Evolutionary conservation across 148 eudicot genomes (phyloP).

Genomic region (Vaccinium myrtillus): DNA sequence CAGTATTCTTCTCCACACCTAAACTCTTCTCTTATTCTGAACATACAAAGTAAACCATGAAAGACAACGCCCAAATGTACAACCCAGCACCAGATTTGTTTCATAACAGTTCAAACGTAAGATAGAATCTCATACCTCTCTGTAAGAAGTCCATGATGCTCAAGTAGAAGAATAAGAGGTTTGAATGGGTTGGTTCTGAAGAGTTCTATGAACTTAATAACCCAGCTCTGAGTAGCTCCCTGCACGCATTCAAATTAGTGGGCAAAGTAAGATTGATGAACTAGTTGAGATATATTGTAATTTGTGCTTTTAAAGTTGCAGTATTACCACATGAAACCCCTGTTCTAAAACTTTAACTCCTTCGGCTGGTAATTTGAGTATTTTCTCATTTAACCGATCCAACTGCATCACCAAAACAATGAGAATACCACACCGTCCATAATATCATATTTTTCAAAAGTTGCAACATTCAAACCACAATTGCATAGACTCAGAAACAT

Average conservation of each 20-base stretch:
- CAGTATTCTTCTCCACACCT: slow-evolving; percentile 80
- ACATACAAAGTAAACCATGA: slow-evolving; percentile 15
- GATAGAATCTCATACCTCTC: slow-evolving; percentile 44
- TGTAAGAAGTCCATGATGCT: slow-evolving; percentile 58
- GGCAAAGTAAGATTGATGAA: not conserved
- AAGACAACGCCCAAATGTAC: not conserved
- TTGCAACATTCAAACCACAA: slow-evolving; percentile 2
- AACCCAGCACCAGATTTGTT: not conserved
- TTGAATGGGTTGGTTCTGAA: slow-evolving; percentile 56
- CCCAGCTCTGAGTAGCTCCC: slow-evolving; percentile 33
- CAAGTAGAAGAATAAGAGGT: slow-evolving; percentile 60
- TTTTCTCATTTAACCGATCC: slow-evolving; percentile 82
- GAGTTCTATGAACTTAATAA: slow-evolving; percentile 21
- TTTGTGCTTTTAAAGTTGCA: not conserved
- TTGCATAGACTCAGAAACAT: slow-evolving; percentile 1
- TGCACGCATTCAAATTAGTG: slow-evolving; percentile 24
- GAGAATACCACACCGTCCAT: not conserved
- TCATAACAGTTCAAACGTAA: not conserved
- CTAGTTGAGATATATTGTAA: not conserved
- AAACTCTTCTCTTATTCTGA: slow-evolving; percentile 77
- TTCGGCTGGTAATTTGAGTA: slow-evolving; percentile 30
- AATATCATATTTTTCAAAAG: not conserved
- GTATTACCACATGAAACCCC: slow-evolving; percentile 37
- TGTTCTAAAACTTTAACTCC: slow-evolving; percentile 22
- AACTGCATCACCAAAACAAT: slow-evolving; percentile 48